Conservation (phyloP, 306 rosid genomes). For the Fagus crenata region DNA sequence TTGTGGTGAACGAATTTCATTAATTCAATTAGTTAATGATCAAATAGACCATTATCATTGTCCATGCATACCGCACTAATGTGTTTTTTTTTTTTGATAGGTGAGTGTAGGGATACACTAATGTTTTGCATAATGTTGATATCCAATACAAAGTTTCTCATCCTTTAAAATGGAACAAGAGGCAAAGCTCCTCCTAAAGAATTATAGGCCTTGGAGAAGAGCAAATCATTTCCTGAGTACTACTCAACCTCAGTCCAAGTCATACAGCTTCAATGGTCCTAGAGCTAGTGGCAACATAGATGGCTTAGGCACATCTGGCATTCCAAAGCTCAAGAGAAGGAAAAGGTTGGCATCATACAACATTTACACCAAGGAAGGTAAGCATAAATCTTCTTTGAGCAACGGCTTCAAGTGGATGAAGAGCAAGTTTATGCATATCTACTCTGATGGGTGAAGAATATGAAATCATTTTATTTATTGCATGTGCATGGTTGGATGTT, state of each 20-base stretch:
- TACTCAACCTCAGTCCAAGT: conserved; percentile 31
- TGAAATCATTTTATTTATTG: not conserved
- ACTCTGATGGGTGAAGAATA: conserved; percentile 21
- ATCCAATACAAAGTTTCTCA: not conserved
- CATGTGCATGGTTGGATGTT: not conserved
- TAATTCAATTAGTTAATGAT: not conserved
- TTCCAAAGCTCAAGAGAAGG: conserved; percentile 56
- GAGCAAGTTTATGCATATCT: conserved; percentile 47
- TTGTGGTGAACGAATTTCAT: not conserved
- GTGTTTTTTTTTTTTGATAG: no score
- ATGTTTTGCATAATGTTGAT: not conserved
- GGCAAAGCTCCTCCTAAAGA: not conserved
- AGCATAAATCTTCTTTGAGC: conserved; percentile 57
- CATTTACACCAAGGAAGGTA: conserved; percentile 56
- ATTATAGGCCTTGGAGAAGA: conserved; percentile 45
- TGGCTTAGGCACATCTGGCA: conserved; percentile 24
- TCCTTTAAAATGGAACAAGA: not conserved
- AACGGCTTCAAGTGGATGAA: conserved; percentile 73
- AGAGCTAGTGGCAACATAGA: conserved; percentile 34
- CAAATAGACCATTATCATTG: not conserved
- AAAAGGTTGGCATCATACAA: conserved; percentile 56
- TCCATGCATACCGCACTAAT: conserved; percentile 1
- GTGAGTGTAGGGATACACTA: no score
- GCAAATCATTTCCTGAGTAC: conserved; percentile 51
- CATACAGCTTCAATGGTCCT: conserved; percentile 61